These are phyloP conservation scores for Euphorbia peplus DNA, from an alignment of 345 rosid species.

Conservation along the genomic window DNA sequence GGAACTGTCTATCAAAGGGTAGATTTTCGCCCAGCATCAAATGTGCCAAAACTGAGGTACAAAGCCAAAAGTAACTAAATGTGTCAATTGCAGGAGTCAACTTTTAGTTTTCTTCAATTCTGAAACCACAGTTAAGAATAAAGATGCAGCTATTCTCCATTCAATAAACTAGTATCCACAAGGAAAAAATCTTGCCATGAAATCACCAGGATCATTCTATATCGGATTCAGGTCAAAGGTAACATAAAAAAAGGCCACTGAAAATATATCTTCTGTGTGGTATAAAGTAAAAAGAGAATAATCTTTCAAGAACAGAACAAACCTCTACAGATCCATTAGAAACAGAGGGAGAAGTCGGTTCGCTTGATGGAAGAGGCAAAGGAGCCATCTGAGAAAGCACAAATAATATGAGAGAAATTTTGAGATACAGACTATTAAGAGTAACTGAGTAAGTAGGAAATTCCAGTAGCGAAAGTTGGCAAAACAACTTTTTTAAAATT, in stretches of 20 bases:
- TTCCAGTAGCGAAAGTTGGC: not conserved
- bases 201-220: not conserved
- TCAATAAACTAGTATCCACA: not conserved
- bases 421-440: not conserved
- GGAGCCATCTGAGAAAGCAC: constrained; percentile 40
- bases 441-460: not conserved
- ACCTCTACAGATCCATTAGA: constrained; percentile 55
- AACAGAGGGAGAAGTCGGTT: constrained; percentile 32
- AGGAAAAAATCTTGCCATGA: not conserved
- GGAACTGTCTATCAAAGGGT: too few species aligned
- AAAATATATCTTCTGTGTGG: not conserved
- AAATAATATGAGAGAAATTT: constrained; percentile 15
- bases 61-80: too few species aligned
- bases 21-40: too few species aligned
- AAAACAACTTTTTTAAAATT: not conserved
- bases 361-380: constrained; percentile 46
- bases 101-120: not conserved
- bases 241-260: not conserved
- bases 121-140: not conserved
- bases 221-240: not conserved
- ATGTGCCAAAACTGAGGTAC: too few species aligned
- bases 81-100: too few species aligned
- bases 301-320: constrained; percentile 17
- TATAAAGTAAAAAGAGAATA: not conserved
- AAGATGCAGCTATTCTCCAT: not conserved